Base-by-base conservation (phyloP, 1,139 yeast species). In the Kluyveromyces marxianus region DNA sequence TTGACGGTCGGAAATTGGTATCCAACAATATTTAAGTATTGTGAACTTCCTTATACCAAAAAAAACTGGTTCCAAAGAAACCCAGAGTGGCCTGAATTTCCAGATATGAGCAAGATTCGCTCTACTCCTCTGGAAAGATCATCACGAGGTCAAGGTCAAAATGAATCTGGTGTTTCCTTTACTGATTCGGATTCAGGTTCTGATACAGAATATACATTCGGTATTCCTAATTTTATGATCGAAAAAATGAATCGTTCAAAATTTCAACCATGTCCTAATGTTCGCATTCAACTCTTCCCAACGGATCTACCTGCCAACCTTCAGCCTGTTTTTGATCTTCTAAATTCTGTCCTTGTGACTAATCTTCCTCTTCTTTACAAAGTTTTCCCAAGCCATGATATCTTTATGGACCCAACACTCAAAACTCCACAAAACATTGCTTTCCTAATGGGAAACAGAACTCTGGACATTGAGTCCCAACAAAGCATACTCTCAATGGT, bases 41-140 rank as follows among this genome's bases (percentile, higher is more conserved):
- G 66, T 43, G 56, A 55, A 37, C 40, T 60, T 28, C 58, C 63
- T 10, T 62, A 61, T 47, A 61, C 57, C 46, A 53, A 58, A 44
- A 52, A 56, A 28, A 52, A 55, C 5, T 59, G 54, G 48, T 59
- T 51, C 42, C 60, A 57, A 25, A 41, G 42, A 5, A 51, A 54
- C 50, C 29, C 43, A 8, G 48, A 48, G 29, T 48, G 50, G 28
- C 47, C 47, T 10, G 36, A 48, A 42, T 28, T 54, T 45, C 43
- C 38, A 6, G 21, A 24, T 7, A 10, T 21, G 14, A 26, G 14
- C 14, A 21, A 32, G 5, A 6, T n/a, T 10, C 31, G 10, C 8
- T 29, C 31, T 7, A 8, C 10, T 7, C 8, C 7, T 29, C 10
- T 8, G 31, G 31, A 7, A 29, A 7, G 7, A 2, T 1, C 1